Evolutionary conservation across 1,284 basidiomycete genomes (phyloP).

Genomic region (Volvariella volvacea): DNA sequence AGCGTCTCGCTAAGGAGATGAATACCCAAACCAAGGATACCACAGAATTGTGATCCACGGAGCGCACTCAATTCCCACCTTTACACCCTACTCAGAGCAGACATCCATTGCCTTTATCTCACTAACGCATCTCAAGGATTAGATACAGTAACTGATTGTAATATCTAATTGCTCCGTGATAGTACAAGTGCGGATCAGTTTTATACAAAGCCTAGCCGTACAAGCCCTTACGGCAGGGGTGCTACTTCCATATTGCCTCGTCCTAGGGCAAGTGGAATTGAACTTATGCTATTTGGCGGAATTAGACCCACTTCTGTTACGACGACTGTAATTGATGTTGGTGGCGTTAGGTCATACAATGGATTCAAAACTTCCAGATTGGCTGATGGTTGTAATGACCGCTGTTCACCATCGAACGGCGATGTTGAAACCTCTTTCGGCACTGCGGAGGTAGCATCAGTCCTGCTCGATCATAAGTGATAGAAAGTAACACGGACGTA

Average conservation of each 20-base stretch:
- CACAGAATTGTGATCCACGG: constrained; percentile 18
- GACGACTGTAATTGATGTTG: constrained; percentile 87
- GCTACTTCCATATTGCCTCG: constrained; percentile 16
- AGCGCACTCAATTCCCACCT: too few species aligned
- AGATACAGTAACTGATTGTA: too few species aligned
- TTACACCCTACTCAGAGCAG: too few species aligned
- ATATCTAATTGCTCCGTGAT: too few species aligned
- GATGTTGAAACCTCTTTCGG: constrained; percentile 21
- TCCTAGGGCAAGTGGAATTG: constrained; percentile 71
- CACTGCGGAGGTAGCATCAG: constrained; percentile 9
- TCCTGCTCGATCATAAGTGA: background rate
- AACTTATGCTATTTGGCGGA: constrained; percentile 79
- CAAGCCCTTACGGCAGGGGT: too few species aligned
- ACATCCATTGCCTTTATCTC: too few species aligned
- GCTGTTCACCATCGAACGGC: background rate
- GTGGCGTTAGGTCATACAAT: constrained; percentile 88
- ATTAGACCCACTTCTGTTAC: constrained; percentile 94
- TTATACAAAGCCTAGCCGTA: too few species aligned
- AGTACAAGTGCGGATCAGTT: too few species aligned
- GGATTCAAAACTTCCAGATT: constrained; percentile 76
- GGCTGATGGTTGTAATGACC: constrained; percentile 24
- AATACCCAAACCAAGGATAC: constrained; percentile 18
- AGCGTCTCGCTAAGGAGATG: constrained; percentile 28
- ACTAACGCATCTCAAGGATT: too few species aligned
- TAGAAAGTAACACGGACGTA: constrained; percentile 48